phyloP scores from a whole-genome alignment of 371 early-diverging fungal species.

The Umbelopsis sp. region DNA sequence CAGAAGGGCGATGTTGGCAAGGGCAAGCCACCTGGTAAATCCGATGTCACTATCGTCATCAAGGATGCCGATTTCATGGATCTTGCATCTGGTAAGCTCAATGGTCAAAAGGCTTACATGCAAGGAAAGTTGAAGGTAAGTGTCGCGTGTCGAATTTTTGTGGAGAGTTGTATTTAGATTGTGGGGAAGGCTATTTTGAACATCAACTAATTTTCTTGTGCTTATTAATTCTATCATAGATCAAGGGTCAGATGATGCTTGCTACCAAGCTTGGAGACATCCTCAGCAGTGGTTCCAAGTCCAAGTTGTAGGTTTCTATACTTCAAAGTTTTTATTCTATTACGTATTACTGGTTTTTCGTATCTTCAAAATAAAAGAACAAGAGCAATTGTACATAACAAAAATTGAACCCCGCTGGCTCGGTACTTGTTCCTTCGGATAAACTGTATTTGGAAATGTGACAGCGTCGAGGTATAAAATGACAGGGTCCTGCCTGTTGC shows the following conservation, averaged over 20 bases:
- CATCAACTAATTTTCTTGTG: not conserved
- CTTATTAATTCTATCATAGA: not conserved
- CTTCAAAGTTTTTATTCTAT: no score
- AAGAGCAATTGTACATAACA: no score
- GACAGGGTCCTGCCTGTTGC: not conserved
- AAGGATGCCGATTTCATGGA: conserved; percentile 74
- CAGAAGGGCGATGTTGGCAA: conserved; percentile 44
- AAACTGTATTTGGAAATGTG: not conserved
- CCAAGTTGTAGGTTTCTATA: conserved; percentile 17
- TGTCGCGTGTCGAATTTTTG: conserved; percentile 22
- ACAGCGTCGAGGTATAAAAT: not conserved
- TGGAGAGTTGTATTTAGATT: conserved; percentile 30
- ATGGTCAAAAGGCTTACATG: conserved; percentile 83
- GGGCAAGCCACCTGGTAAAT: conserved; percentile 34
- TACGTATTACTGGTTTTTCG: no score
- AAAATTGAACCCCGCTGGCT: no score
- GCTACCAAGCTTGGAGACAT: conserved; percentile 66
- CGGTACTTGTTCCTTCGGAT: not conserved
- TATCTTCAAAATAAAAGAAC: no score
- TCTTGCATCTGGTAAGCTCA: conserved; percentile 71
- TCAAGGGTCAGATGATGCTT: conserved; percentile 85
- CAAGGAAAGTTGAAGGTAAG: conserved; percentile 75
- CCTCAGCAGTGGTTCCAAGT: conserved; percentile 23
- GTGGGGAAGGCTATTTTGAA: not conserved
- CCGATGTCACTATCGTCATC: conserved; percentile 55